A percentile compares a stretch with the other conserved stretches of the same genome.
Conservation (phyloP, 2,329 filamentous ascomycete species). For the Neopestalotiopsis clavispora region DNA sequence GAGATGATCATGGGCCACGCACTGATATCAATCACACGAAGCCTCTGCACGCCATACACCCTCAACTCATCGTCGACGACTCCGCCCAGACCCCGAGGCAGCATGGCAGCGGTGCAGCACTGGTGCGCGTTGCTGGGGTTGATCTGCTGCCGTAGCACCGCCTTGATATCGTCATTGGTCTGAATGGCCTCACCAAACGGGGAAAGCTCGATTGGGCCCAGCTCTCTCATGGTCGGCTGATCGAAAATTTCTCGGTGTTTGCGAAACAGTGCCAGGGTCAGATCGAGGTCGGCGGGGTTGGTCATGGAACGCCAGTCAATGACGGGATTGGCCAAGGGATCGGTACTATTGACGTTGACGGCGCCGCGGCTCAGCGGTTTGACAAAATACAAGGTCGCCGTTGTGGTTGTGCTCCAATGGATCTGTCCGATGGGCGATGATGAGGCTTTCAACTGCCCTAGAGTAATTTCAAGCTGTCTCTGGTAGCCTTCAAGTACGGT, state of each 20-base stretch:
- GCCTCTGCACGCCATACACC: conserved; percentile 22
- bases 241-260: conserved; percentile 36
- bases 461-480: conserved; percentile 38
- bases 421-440: conserved; percentile 35
- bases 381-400: conserved; percentile 38
- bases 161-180: conserved; percentile 33
- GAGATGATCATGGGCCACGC: conserved; percentile 20
- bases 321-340: conserved; percentile 39
- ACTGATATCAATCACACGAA: conserved; percentile 24
- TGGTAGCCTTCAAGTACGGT: conserved; percentile 44
- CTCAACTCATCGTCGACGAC: conserved; percentile 42
- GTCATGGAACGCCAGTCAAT: conserved; percentile 44
- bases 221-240: conserved; percentile 18
- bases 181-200: conserved; percentile 22
- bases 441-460: conserved; percentile 33
- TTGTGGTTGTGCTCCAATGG: conserved; percentile 36
- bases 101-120: conserved; percentile 41
- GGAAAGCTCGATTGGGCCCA: conserved; percentile 20
- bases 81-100: conserved; percentile 46
- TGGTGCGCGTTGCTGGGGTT: conserved; percentile 33
- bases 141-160: conserved; percentile 22
- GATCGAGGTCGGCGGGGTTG: conserved; percentile 42
- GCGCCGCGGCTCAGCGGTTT: conserved; percentile 46
- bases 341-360: conserved; percentile 40
- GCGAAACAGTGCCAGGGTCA: conserved; percentile 39